Percentiles rank a stretch among this genome's conserved stretches.
These are phyloP conservation scores for Penicillium glabrum DNA, from an alignment of 2,329 filamentous ascomycete genomes.

Conservation along the genomic window DNA sequence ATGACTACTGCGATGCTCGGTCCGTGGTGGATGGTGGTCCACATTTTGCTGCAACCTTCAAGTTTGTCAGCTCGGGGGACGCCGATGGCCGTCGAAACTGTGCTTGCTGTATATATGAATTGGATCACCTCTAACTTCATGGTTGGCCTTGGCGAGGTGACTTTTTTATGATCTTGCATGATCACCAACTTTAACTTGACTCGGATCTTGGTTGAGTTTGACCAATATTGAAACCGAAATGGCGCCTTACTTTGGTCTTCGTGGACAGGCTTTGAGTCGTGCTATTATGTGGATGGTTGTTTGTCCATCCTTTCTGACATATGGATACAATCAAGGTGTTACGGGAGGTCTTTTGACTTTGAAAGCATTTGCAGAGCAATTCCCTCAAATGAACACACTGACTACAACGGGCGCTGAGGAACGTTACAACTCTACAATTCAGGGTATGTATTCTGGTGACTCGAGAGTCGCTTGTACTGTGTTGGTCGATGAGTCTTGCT, in stretches of 20 bases:
- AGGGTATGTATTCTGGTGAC: constrained; percentile 23
- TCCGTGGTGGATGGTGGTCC: constrained; percentile 1
- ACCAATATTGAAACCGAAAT: neutral
- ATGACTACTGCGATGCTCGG: neutral
- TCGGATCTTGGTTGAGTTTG: neutral
- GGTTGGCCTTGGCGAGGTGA: neutral
- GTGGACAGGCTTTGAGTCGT: constrained; percentile 20
- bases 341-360: constrained; percentile 48
- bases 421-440: constrained; percentile 45
- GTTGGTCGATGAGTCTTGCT: neutral
- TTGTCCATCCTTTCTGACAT: constrained; percentile 47
- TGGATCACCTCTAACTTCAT: neutral
- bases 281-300: constrained; percentile 25
- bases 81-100: neutral
- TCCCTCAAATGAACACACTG: constrained; percentile 52
- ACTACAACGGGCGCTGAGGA: constrained; percentile 43
- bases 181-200: neutral
- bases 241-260: constrained; percentile 18
- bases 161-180: neutral
- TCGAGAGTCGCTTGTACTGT: too few species aligned
- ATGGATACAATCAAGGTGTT: constrained; percentile 55
- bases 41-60: neutral
- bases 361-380: constrained; percentile 30
- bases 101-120: neutral
- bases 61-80: neutral